These are phyloP conservation scores for Piloderma croceum DNA, from an alignment of 768 basidiomycete species.

Conservation along the genomic window DNA sequence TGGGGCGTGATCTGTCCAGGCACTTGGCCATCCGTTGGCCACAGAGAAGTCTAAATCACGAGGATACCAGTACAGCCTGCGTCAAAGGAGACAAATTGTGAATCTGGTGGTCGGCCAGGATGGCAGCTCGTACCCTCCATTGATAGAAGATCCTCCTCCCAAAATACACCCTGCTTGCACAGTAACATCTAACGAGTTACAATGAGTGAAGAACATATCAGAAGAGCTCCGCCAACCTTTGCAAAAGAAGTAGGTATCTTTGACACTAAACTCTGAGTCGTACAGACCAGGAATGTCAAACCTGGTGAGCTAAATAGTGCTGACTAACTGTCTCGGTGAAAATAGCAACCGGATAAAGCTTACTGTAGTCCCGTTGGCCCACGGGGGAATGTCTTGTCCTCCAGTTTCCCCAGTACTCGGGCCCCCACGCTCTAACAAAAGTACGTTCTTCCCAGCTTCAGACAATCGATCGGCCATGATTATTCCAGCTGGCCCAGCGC, in stretches of 20 bases:
- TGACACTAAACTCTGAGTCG: slow-evolving; percentile 59
- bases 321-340: not conserved
- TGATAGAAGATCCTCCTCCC: slow-evolving; percentile 45
- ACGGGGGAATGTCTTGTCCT: slow-evolving; percentile 48
- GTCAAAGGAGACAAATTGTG: not conserved
- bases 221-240: slow-evolving; percentile 57
- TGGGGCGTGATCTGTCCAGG: slow-evolving; percentile 47
- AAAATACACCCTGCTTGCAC: not conserved
- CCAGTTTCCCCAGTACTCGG: slow-evolving; percentile 56
- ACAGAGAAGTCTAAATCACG: slow-evolving; percentile 46
- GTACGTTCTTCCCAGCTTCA: slow-evolving; percentile 57
- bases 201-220: too few species aligned
- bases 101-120: too few species aligned
- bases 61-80: slow-evolving; percentile 49
- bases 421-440: slow-evolving; percentile 59
- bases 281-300: slow-evolving; percentile 63
- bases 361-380: slow-evolving; percentile 44
- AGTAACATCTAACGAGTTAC: too few species aligned
- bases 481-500: too few species aligned
- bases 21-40: slow-evolving; percentile 46
- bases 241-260: slow-evolving; percentile 59
- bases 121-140: slow-evolving; percentile 45
- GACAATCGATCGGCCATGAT: slow-evolving; percentile 55
- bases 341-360: slow-evolving; percentile 6
- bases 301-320: slow-evolving; percentile 44